These are phyloP conservation scores for Coemansia furcata DNA, from an alignment of 192 early-diverging fungal genomes.

Conservation along the genomic window DNA sequence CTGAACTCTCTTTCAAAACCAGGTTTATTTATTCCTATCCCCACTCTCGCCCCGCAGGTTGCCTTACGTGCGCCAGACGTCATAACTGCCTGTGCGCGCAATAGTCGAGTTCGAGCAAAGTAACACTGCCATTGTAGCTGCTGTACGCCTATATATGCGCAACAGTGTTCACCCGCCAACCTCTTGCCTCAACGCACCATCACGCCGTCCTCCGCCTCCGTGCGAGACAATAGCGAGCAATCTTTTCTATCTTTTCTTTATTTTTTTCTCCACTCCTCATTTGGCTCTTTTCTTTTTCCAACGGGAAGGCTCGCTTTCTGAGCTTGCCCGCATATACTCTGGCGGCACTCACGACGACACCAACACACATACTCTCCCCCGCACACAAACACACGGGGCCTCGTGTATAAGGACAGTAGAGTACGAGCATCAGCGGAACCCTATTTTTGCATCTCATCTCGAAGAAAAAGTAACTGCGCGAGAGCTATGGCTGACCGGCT, in stretches of 20 bases:
- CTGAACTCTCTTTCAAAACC: background rate
- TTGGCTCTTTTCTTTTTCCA: background rate
- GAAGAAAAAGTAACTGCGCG: background rate
- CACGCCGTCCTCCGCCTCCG: background rate
- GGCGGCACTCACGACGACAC: background rate
- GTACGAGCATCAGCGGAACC: conserved; percentile 4
- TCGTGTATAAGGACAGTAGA: background rate
- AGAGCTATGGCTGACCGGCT: conserved; percentile 22
- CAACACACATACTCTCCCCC: background rate
- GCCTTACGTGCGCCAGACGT: background rate
- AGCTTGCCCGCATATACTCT: background rate
- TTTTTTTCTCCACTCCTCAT: background rate
- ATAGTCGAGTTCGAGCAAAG: background rate
- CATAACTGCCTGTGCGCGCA: background rate
- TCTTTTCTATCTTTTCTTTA: background rate
- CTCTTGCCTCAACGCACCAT: background rate
- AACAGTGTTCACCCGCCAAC: background rate
- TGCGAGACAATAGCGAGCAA: background rate
- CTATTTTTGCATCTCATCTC: background rate
- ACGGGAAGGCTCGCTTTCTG: background rate
- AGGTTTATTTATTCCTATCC: background rate
- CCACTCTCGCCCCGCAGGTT: background rate
- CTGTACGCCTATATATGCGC: background rate
- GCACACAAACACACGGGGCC: background rate
- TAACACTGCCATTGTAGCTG: background rate